Base-by-base conservation (phyloP, 2,329 filamentous ascomycete species). In the Alternaria sp. region DNA sequence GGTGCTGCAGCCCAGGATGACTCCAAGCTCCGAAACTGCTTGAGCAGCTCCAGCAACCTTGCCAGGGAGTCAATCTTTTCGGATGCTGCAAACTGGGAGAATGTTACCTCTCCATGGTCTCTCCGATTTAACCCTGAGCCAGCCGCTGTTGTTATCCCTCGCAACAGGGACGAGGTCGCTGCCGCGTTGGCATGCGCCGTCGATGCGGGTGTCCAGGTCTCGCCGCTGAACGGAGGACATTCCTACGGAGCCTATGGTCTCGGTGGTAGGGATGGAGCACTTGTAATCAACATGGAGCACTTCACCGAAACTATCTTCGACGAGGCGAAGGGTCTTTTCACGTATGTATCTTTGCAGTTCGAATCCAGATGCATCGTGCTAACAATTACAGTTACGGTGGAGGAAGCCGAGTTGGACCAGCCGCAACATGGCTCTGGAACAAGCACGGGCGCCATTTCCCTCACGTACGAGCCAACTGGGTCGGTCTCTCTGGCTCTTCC, bases 361-460 rank as follows among this genome's bases (percentile, higher is more conserved):
- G 4, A 1, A 26, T 11, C 1, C 4, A 34, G 7, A 5, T 24
- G 8, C 11, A n/a, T 3, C 53, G 13, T 24, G 17, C 48, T 60
- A 11, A 61, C 4, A 23, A 39, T 14, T 3, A 44, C 21, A 67
- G 62, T 2, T 65, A 63, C 23, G 64, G 60, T n/a, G 60, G 58
- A 13, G 64, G 64, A 4, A 63, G 51, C 48, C 53, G 62, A 13
- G 62, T 67, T 29, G 64, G 62, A 2, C 64, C 62, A 3, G 58
- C 56, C 8, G 60, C 28, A 28, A 66, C 58, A 37, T 67, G 57
- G 48, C 54, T 65, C 4, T 65, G 62, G 62, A 60, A 67, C 14
- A 67, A 67, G 31, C 51, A 65, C 34, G 56, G 55, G 13, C 61
- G 60, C 10, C 65, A 67, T 29, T 67, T 67, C 21, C 65, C 65